Base-by-base conservation (phyloP, 805 yeast genomes). In the Pichia manshurica region DNA sequence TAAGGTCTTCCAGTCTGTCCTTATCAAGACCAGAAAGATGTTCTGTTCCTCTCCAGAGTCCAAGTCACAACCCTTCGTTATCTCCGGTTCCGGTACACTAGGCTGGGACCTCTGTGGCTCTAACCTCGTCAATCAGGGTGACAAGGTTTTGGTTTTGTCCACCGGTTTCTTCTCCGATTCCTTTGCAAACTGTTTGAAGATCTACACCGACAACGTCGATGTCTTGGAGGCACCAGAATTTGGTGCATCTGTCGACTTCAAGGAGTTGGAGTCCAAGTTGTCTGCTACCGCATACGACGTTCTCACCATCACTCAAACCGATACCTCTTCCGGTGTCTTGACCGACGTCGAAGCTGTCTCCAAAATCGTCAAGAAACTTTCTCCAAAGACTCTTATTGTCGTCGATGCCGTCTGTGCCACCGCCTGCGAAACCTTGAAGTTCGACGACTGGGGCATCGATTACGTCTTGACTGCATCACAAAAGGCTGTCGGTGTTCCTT, bases 341-440 rank as follows among this genome's bases (percentile, higher is more conserved):
- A 72, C 82, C 39, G 84, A 86, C 60, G 81, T 91, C 53, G 72
- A 78, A 60, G 69, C 72, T 16, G 73, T 89, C 48, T 67, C 95
- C 23, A 68, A 66, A 45, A 55, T 82, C n/a, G 83, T 86, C 50
- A 78, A 80, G 58, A 61, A 69, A 53, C 68, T 73, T 2, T 77
- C 88, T 4, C 97, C 98, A 46, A 84, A 85, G 28, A 79, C 96
- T 21, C 74, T 91, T 52, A 73, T 91, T 46, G 70, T 88, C 44
- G 96, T 91, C 36, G 99, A 91, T 65, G 96, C 95, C 41, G 98
- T 91, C 28, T 93, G 98, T 69, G 88, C 97, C 7, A 78, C 90
- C 51, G 98, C 85, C 22, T 93, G 87, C 51, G 99, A 91, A 70
- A 76, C 79, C 56, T 71, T 91, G 53, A 80, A 86, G 58, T 91